These are phyloP conservation scores for Lentinula boryana DNA, from an alignment of 768 basidiomycete genomes.

Conservation along the genomic window DNA sequence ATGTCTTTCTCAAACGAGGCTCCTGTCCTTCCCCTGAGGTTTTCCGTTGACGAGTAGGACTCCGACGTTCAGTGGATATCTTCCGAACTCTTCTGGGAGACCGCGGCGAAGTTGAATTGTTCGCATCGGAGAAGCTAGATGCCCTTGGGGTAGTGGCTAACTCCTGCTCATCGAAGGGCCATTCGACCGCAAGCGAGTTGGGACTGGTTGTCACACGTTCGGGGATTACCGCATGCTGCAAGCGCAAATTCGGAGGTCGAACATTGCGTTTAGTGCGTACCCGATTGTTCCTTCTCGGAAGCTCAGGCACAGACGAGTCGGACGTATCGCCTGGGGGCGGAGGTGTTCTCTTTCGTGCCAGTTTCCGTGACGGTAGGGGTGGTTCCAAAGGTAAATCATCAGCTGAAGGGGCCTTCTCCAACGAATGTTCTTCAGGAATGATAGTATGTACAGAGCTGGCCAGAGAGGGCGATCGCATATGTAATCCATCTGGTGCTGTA, in stretches of 20 bases:
- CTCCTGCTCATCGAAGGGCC: constrained; percentile 46
- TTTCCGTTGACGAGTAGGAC: constrained; percentile 20
- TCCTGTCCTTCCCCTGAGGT: constrained; percentile 26
- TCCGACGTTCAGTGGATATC: constrained; percentile 28
- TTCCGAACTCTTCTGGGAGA: constrained; percentile 33
- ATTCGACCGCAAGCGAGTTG: constrained; percentile 45
- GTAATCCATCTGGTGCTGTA: constrained; percentile 28
- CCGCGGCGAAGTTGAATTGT: constrained; percentile 20
- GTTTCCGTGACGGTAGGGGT: constrained; percentile 19
- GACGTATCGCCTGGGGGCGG: constrained; percentile 36
- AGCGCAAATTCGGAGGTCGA: constrained; percentile 42
- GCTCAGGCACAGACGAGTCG: constrained; percentile 37
- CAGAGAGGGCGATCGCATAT: constrained; percentile 28
- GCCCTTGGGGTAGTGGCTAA: constrained; percentile 52
- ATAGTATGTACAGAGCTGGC: constrained; percentile 20
- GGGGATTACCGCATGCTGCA: constrained; percentile 23
- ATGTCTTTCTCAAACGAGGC: constrained; percentile 37
- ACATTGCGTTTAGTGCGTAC: constrained; percentile 49
- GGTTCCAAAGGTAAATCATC: constrained; percentile 15
- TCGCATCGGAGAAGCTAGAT: constrained; percentile 34
- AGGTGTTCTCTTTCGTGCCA: constrained; percentile 33
- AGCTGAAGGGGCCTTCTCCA: not conserved
- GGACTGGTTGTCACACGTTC: constrained; percentile 22
- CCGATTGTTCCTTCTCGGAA: constrained; percentile 32
- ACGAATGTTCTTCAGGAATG: constrained; percentile 14